phyloP scores from a whole-genome alignment of 2,329 filamentous ascomycete genomes.

The Cordyceps javanica region DNA sequence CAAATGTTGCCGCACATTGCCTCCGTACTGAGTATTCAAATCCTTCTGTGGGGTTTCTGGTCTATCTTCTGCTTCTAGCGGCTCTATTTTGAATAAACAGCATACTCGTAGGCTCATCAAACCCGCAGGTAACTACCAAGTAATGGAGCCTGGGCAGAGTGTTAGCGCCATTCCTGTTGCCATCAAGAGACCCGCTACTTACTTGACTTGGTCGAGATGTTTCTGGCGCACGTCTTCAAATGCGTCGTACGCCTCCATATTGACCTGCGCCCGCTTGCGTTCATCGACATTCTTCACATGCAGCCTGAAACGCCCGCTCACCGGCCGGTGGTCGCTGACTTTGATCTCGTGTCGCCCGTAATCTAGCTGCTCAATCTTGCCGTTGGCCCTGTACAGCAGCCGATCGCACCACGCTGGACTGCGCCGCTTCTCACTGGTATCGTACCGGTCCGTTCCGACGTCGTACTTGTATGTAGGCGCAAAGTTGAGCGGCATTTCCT shows the following conservation, averaged over 20 bases:
- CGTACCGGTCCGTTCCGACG: slow-evolving; percentile 88
- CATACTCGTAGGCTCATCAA: slow-evolving; percentile 46
- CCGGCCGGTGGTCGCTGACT: slow-evolving; percentile 88
- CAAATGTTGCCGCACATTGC: not conserved
- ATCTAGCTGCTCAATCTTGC: slow-evolving; percentile 78
- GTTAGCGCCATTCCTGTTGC: not conserved
- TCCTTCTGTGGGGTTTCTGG: not conserved
- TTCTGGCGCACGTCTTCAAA: slow-evolving; percentile 67
- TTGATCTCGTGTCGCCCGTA: slow-evolving; percentile 85
- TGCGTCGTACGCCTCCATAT: slow-evolving; percentile 67
- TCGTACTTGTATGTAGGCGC: slow-evolving; percentile 98
- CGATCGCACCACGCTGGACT: slow-evolving; percentile 96
- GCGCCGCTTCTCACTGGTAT: slow-evolving; percentile 89
- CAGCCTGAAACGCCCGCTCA: slow-evolving; percentile 77
- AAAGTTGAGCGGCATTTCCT: slow-evolving; percentile 86
- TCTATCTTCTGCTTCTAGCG: slow-evolving; percentile 17
- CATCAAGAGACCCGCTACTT: slow-evolving; percentile 28
- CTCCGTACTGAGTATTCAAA: not conserved
- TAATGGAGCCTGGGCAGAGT: slow-evolving; percentile 38
- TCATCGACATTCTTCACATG: slow-evolving; percentile 76
- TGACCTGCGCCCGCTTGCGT: slow-evolving; percentile 56
- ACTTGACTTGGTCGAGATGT: slow-evolving; percentile 72
- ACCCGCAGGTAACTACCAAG: slow-evolving; percentile 46
- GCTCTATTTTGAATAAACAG: slow-evolving; percentile 38
- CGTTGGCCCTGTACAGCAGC: slow-evolving; percentile 75